Base-by-base conservation (phyloP, 306 rosid genomes). In the Begonia peltatifolia region DNA sequence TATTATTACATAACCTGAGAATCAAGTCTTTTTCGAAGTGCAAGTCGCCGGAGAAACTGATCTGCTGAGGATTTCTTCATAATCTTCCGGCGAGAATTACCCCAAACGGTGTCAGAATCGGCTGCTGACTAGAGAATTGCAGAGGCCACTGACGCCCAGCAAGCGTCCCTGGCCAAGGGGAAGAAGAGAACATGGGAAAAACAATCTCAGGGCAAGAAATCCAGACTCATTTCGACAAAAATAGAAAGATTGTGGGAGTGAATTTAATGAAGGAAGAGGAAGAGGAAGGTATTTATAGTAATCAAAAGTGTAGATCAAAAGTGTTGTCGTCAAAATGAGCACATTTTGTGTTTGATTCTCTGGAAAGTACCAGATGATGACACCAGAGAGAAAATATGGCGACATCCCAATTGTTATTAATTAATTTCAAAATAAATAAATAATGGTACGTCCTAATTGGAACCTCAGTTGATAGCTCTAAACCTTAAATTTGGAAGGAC, bases 151-250 rank as follows among this genome's bases (percentile, higher is more conserved):
- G 68, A 64, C 12, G 30, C 25, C 11, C 71, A 70, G 42, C 82
- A 64, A 20, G 64, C 76, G 4, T 82, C 97, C 0, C 42, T 50
- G 2, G 87, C 79, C 14, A 81, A 64, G 18, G 84, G 69, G 11
- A 77, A 52, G 0, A 84, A 78, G 35, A 82, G 50, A 66, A 79
- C 68, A 76, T 17, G 18, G 18, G 18, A 17, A 17, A 17, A 65
- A 49, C 93, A 84, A 65, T 84, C 94, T 56, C 56, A 56, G 86
- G 76, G 18, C 42, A 79, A 22, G 25, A 41, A 15, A 55, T 79
- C 84, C 64, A 76, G 66, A 4, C 30, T 50, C 61, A 68, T 63
- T 0, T 57, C 14, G 9, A 11, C 4, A 12, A 18, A 46, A 20
- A 9, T 6, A 49, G 53, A 49, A 12, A 13, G 53, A 14, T 3